Percentiles rank a stretch among this genome's conserved stretches.
These are phyloP conservation scores for Alternaria sp. DNA, from an alignment of 2,329 filamentous ascomycete genomes.

Conservation along the genomic window DNA sequence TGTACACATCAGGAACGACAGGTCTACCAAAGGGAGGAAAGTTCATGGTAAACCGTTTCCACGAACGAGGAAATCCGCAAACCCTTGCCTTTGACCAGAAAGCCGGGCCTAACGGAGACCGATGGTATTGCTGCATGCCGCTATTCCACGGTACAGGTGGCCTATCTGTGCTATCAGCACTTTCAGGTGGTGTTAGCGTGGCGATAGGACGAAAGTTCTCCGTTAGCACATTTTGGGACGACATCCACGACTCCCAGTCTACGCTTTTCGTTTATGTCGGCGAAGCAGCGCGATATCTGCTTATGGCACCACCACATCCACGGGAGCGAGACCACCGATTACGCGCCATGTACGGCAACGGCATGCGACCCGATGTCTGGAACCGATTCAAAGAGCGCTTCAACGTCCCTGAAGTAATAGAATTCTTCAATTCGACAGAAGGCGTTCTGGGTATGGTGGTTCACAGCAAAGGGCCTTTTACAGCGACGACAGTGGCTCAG, in stretches of 20 bases:
- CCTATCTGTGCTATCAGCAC: conserved; percentile 60
- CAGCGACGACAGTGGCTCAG: conserved; percentile 68
- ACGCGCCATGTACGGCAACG: conserved; percentile 68
- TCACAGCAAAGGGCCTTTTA: conserved; percentile 61
- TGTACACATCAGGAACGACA: conserved; percentile 79
- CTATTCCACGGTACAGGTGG: conserved; percentile 77
- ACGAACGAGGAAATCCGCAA: conserved; percentile 45
- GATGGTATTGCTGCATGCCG: conserved; percentile 79
- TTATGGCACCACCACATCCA: conserved; percentile 68
- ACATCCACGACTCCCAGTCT: conserved; percentile 69
- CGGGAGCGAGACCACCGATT: conserved; percentile 66
- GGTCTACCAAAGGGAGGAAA: conserved; percentile 68
- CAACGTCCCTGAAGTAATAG: conserved; percentile 65
- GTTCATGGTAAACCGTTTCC: conserved; percentile 35
- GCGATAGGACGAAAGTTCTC: conserved; percentile 71
- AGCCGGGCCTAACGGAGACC: conserved; percentile 54
- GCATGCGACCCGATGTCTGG: conserved; percentile 73
- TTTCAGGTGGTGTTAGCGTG: conserved; percentile 54
- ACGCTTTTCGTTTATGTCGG: conserved; percentile 79
- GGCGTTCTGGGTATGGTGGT: conserved; percentile 68
- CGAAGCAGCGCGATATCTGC: conserved; percentile 74
- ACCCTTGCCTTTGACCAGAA: conserved; percentile 42
- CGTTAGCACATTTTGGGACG: conserved; percentile 72
- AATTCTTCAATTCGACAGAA: conserved; percentile 81
- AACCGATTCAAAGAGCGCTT: conserved; percentile 67